Conservation (phyloP, 2,329 filamentous ascomycete species). For the Neonectria neomacrospora region DNA sequence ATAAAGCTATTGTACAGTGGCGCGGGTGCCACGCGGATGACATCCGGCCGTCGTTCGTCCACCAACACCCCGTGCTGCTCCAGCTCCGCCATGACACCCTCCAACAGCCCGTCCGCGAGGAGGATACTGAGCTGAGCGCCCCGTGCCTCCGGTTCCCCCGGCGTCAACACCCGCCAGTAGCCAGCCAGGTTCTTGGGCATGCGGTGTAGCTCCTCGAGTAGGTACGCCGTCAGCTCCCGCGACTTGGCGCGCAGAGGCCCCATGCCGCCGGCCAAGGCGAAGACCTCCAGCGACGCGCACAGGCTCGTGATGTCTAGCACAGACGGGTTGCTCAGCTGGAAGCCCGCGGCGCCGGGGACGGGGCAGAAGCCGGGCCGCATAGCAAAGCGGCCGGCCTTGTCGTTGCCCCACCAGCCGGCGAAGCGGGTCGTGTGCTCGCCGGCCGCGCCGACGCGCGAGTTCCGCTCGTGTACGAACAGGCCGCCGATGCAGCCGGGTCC, state of each 20-base stretch:
- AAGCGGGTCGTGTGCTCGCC: conserved; percentile 69
- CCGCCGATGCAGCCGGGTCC: conserved; percentile 83
- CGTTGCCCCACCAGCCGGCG: conserved; percentile 84
- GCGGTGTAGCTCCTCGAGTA: conserved; percentile 69
- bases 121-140: conserved; percentile 83
- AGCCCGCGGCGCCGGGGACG: conserved; percentile 79
- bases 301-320: conserved; percentile 79
- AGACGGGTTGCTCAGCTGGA: conserved; percentile 79
- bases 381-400: conserved; percentile 75
- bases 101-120: conserved; percentile 72
- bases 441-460: conserved; percentile 63
- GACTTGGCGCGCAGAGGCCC: conserved; percentile 68
- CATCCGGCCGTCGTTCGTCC: conserved; percentile 84
- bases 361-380: conserved; percentile 83
- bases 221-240: conserved; percentile 71
- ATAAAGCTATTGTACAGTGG: conserved; percentile 82
- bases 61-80: conserved; percentile 75
- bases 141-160: conserved; percentile 68
- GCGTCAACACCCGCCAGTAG: conserved; percentile 72
- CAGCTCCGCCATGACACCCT: conserved; percentile 69
- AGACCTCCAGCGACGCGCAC: conserved; percentile 74
- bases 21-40: conserved; percentile 81
- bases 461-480: conserved; percentile 78
- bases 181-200: conserved; percentile 40
- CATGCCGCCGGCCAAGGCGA: conserved; percentile 64